Conservation (phyloP, 2,329 filamentous ascomycete species). For the Paecilomyces variotii region DNA sequence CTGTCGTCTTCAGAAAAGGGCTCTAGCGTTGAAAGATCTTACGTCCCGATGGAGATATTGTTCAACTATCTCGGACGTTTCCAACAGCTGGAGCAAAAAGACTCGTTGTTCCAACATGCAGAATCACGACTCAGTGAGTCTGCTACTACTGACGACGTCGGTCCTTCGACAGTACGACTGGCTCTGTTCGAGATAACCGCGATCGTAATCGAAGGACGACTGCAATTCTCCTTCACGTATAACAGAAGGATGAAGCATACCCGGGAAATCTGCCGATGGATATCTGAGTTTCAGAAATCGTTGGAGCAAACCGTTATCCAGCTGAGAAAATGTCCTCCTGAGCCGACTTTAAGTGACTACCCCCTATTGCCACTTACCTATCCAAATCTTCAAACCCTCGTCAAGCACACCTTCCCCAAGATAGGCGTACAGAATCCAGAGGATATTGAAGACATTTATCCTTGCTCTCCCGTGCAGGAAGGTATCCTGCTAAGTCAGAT, state of each 20-base stretch:
- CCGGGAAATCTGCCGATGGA: slow-evolving; percentile 35
- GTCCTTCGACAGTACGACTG: slow-evolving; percentile 36
- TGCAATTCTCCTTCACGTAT: slow-evolving; percentile 44
- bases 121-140: slow-evolving; percentile 26
- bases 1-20: slow-evolving; percentile 19
- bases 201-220: slow-evolving; percentile 37
- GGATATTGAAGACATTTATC: slow-evolving; percentile 27
- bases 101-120: slow-evolving; percentile 35
- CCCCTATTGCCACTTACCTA: slow-evolving; percentile 38
- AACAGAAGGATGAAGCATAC: slow-evolving; percentile 41
- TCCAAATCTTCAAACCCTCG: slow-evolving; percentile 28
- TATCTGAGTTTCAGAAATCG: slow-evolving; percentile 29
- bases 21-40: slow-evolving; percentile 20
- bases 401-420: slow-evolving; percentile 25
- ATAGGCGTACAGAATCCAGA: slow-evolving; percentile 23
- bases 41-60: slow-evolving; percentile 32
- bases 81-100: slow-evolving; percentile 38
- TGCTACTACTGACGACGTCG: slow-evolving; percentile 36
- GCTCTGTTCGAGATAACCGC: slow-evolving; percentile 46
- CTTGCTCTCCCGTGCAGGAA: slow-evolving; percentile 30
- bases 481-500: slow-evolving; percentile 31
- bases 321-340: slow-evolving; percentile 18
- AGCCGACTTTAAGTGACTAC: slow-evolving; percentile 35
- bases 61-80: slow-evolving; percentile 34
- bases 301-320: slow-evolving; percentile 23